Base-by-base conservation (phyloP, 345 rosid genomes). In the Brassica rapa region DNA sequence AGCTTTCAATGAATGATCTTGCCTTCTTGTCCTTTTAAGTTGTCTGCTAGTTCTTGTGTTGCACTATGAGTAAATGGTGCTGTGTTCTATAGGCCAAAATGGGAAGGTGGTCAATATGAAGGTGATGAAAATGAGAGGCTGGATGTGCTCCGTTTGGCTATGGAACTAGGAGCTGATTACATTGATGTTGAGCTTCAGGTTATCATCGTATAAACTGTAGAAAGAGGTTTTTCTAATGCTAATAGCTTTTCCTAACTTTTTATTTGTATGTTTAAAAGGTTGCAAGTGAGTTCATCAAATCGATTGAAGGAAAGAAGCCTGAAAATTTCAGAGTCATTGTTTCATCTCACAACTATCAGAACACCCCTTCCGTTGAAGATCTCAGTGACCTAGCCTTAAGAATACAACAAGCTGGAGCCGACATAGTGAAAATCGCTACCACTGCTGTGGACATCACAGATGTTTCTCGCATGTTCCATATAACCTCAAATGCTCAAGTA, bases 131-230 rank as follows among this genome's bases (percentile, higher is more conserved):
- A 80, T 3, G 23, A 85, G 78, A 77, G 98, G 15, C 75, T 78
- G 68, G 92, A 88, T 69, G 90, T 82, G 14, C 95, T 92, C 68
- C 86, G 83, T 46, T 76, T 92, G 73, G 98, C 98, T 53, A 88
- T 91, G 93, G 97, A 92, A 74, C 60, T 92, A 49, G 98, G 98
- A 81, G 98, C 98, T 80, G 95, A 92, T 84, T 94, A 91, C 77
- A 68, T 91, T 85, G 98, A 94, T 82, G 89, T 94, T 23, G 98
- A 94, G 82, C 94, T 94, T 86, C 86, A 94, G 98, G 98, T 94
- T 81, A 41, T 14, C 61, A 51, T 59, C 23, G 5, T 68, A 8
- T 46, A 57, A 75, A 9, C 12, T 39, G 60, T 37, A 69, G 51
- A 37, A 0, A 8, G 10, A 59, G 60, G 35, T 71, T 23, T 60